Base-by-base conservation (phyloP, 1,284 basidiomycete genomes). In the Fomitopsis schrenkii region DNA sequence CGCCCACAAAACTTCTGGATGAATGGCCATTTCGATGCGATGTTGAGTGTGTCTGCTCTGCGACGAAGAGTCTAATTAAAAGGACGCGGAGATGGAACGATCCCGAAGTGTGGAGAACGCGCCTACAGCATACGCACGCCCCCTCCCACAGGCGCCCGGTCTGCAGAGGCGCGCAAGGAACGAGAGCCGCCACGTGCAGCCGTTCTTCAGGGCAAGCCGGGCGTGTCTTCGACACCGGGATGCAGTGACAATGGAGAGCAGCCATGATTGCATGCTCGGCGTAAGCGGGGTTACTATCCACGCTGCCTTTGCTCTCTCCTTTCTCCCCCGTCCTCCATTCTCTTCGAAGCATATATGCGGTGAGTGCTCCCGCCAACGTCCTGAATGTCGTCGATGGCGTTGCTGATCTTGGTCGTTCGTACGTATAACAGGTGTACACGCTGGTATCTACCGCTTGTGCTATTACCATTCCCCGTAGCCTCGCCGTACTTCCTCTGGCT, bases 1-100 rank as follows among this genome's bases (percentile, higher is more conserved):
- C 56, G 95, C 94, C 93, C 94, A 97, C 3, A 93, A 81, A 59
- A 96, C 80, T 78, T 97, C 93, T 50, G 95, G 94, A 76, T 95
- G 92, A 64, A 75, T 71, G 10, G 80, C 69, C 76, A 85, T 80
- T 59, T 22, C 66, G 61, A 7, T n/a, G 55, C 61, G 10, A 45
- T 40, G 58, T 55, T 59, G n/a, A 61, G 36, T 44, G 63, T 53
- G 60, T 58, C 62, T 64, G 57, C 55, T 58, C 62, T 64, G 57
- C 55, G 57, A 36, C 36, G 40, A 52, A 61, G 65, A 59, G 44
- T 44, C 61, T 22, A 30, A 50, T 60, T 59, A 61, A 63, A 63
- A 64, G 69, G 67, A 62, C 53, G 58, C 58, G 65, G n/a, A 35
- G 26, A 38, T 57, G 42, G 75, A 77, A 79, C 36, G 63, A 62